phyloP scores from a whole-genome alignment of 1,284 basidiomycete genomes.

The Anthracocystis walkeri region DNA sequence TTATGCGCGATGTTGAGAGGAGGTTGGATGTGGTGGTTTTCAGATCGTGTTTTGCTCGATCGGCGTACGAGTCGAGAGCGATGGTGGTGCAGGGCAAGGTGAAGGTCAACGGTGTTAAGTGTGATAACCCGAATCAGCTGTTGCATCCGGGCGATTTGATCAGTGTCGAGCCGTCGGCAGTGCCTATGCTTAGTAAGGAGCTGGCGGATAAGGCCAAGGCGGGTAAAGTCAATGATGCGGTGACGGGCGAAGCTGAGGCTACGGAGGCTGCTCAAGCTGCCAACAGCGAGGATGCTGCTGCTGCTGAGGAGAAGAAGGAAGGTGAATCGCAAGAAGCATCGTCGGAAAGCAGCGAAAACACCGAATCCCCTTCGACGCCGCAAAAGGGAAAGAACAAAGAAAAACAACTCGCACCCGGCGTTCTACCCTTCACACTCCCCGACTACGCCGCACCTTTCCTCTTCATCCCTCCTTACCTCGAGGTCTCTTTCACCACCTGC shows the following conservation, averaged over 20 bases:
- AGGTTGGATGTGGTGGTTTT: constrained; percentile 92
- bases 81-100: constrained; percentile 90
- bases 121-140: constrained; percentile 86
- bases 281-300: constrained; percentile 10
- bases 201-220: constrained; percentile 51
- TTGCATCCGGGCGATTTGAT: constrained; percentile 95
- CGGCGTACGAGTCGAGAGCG: constrained; percentile 87
- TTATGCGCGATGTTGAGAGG: constrained; percentile 78
- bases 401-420: constrained; percentile 56
- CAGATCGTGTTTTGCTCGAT: constrained; percentile 88
- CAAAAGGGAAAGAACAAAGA: constrained; percentile 33
- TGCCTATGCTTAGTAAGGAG: constrained; percentile 75
- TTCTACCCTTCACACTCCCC: constrained; percentile 80
- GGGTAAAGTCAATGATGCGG: constrained; percentile 38
- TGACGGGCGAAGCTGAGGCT: constrained; percentile 51
- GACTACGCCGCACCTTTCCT: constrained; percentile 88
- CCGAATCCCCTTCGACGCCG: neutral
- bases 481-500: constrained; percentile 89
- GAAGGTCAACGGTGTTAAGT: constrained; percentile 85
- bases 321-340: constrained; percentile 1
- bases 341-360: constrained; percentile 6
- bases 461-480: constrained; percentile 95
- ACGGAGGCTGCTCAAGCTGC: constrained; percentile 17
- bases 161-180: constrained; percentile 83
- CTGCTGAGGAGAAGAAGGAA: neutral